These are phyloP conservation scores for Suhomyces bokatorum DNA, from an alignment of 1,139 yeast genomes.

Conservation along the genomic window DNA sequence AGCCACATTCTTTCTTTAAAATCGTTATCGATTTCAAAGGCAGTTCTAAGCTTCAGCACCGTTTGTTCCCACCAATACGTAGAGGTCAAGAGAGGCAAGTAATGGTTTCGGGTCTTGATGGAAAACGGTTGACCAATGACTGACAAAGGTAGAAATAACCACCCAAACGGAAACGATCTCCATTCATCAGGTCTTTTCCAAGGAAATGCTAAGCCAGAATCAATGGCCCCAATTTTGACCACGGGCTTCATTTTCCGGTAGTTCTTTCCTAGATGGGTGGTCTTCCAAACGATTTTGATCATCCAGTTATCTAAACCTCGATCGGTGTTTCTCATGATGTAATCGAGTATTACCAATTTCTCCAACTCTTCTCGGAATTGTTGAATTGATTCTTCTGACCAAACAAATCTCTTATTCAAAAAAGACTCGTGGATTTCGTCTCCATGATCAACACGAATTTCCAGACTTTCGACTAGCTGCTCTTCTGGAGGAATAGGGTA, in stretches of 20 bases:
- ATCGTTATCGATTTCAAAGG: slow-evolving; percentile 58
- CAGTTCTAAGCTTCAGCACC: slow-evolving; percentile 43
- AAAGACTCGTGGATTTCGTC: slow-evolving; percentile 2
- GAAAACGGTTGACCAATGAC: slow-evolving; percentile 72
- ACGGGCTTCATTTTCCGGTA: slow-evolving; percentile 29
- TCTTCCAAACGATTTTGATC: slow-evolving; percentile 58
- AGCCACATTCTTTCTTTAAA: slow-evolving; percentile 68
- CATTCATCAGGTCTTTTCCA: slow-evolving; percentile 86
- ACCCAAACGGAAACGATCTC: slow-evolving; percentile 79
- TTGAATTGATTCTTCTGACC: slow-evolving; percentile 53
- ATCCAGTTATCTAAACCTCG: slow-evolving; percentile 80
- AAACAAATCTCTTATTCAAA: slow-evolving; percentile 35
- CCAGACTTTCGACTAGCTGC: slow-evolving; percentile 24
- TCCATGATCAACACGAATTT: slow-evolving; percentile 19
- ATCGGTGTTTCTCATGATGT: slow-evolving; percentile 74
- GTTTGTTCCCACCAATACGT: slow-evolving; percentile 73
- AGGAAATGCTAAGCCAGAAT: slow-evolving; percentile 74
- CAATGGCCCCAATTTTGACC: slow-evolving; percentile 70
- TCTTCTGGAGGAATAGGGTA: slow-evolving; percentile 55
- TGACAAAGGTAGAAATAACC: slow-evolving; percentile 67
- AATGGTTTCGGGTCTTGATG: slow-evolving; percentile 54
- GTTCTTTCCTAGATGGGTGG: slow-evolving; percentile 12
- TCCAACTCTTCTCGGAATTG: slow-evolving; percentile 67
- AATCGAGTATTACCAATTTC: slow-evolving; percentile 68
- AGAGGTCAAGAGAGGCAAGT: slow-evolving; percentile 59